phyloP scores from a whole-genome alignment of 2,329 filamentous ascomycete genomes.

The Fonsecaea erecta region DNA sequence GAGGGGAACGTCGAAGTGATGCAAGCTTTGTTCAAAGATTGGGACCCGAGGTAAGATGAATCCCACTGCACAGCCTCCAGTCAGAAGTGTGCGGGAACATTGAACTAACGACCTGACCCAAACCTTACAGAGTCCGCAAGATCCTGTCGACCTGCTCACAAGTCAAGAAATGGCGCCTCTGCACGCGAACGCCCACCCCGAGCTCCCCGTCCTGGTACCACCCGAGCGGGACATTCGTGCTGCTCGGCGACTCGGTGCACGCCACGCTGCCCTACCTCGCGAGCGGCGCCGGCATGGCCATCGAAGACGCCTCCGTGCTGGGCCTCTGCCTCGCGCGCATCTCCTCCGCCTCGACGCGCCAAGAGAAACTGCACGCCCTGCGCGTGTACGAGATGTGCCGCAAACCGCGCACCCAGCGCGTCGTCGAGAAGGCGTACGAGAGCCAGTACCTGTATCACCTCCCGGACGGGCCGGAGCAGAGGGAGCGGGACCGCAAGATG shows the following conservation, averaged over 20 bases:
- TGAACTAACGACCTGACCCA: background rate
- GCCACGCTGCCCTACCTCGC: constrained; percentile 48
- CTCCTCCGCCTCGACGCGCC: constrained; percentile 35
- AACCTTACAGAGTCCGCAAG: constrained; percentile 33
- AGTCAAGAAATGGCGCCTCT: constrained; percentile 50
- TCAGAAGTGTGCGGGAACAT: background rate
- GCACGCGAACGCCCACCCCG: constrained; percentile 40
- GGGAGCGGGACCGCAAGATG: constrained; percentile 45
- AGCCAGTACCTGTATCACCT: constrained; percentile 46
- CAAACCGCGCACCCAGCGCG: constrained; percentile 47
- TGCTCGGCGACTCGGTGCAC: constrained; percentile 52
- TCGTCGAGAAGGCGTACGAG: constrained; percentile 43
- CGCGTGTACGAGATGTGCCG: constrained; percentile 45
- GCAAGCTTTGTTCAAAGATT: constrained; percentile 40
- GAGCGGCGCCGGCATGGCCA: constrained; percentile 42
- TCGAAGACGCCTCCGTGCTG: constrained; percentile 42
- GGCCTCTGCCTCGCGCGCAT: constrained; percentile 43
- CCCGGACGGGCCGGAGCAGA: constrained; percentile 47
- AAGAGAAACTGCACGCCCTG: constrained; percentile 43
- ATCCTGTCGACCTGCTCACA: constrained; percentile 36
- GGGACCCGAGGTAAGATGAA: constrained; percentile 46
- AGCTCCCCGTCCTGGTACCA: constrained; percentile 24
- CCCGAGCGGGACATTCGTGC: constrained; percentile 37
- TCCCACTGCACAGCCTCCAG: background rate
- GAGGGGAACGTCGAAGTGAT: constrained; percentile 45